Percentiles rank a stretch among this genome's conserved stretches.
Conservation (phyloP, 2,329 filamentous ascomycete species). For the Niveomyces coronatus region DNA sequence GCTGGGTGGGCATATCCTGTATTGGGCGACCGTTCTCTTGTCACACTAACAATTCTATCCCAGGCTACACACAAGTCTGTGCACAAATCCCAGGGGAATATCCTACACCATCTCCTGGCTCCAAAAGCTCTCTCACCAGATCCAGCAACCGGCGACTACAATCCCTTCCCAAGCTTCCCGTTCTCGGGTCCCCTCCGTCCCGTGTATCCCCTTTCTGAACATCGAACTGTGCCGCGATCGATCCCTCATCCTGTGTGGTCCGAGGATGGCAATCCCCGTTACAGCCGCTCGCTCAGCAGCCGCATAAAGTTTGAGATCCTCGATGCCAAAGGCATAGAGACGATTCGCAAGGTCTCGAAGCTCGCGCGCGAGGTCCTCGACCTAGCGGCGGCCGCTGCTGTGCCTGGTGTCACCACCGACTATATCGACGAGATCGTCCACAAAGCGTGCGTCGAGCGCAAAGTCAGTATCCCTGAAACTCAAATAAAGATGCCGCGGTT, state of each 20-base stretch:
- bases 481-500: no score
- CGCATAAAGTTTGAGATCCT: slow-evolving; percentile 77
- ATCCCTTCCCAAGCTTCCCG: slow-evolving; percentile 81
- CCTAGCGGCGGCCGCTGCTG: slow-evolving; percentile 71
- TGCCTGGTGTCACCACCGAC: slow-evolving; percentile 92
- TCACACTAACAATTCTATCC: slow-evolving; percentile 9
- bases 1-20: slow-evolving; percentile 63
- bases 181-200: slow-evolving; percentile 77
- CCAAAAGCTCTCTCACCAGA: slow-evolving; percentile 82
- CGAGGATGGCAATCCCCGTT: slow-evolving; percentile 63
- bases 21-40: not conserved
- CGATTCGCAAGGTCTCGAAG: slow-evolving; percentile 86
- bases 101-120: slow-evolving; percentile 62
- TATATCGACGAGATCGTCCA: slow-evolving; percentile 92
- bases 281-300: slow-evolving; percentile 49
- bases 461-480: slow-evolving; percentile 47
- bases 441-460: slow-evolving; percentile 84
- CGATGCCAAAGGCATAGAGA: slow-evolving; percentile 69
- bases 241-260: slow-evolving; percentile 86
- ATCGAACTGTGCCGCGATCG: slow-evolving; percentile 62
- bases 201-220: slow-evolving; percentile 72
- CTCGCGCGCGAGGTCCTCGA: slow-evolving; percentile 87
- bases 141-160: slow-evolving; percentile 81
- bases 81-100: slow-evolving; percentile 63
- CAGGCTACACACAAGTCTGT: slow-evolving; percentile 67